Evolutionary conservation across 768 basidiomycete genomes (phyloP).

Genomic region (Serendipita sp.): DNA sequence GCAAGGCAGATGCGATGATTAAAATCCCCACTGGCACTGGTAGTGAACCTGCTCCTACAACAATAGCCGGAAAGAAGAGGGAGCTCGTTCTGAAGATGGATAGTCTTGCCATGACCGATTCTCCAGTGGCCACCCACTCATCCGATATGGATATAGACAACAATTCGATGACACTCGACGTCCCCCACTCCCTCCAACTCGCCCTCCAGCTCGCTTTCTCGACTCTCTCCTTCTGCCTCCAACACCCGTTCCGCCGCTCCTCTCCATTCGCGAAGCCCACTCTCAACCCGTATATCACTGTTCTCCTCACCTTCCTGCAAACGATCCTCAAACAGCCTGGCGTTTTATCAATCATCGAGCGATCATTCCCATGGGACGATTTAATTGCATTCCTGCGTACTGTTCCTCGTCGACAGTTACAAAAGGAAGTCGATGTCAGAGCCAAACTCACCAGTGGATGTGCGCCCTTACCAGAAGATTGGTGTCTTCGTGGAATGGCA

Average conservation of each 20-base stretch:
- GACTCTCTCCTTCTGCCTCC: slow-evolving; percentile 57
- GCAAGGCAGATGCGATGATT: slow-evolving; percentile 25
- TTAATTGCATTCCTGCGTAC: slow-evolving; percentile 48
- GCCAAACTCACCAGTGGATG: slow-evolving; percentile 44
- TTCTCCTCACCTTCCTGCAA: slow-evolving; percentile 76
- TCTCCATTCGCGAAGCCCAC: slow-evolving; percentile 38
- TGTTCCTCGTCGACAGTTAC: slow-evolving; percentile 37
- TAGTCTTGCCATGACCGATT: slow-evolving; percentile 15
- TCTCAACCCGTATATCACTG: slow-evolving; percentile 75
- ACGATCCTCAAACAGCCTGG: slow-evolving; percentile 52
- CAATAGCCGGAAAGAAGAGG: slow-evolving; percentile 12
- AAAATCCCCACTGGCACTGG: slow-evolving; percentile 3
- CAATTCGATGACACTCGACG: slow-evolving; percentile 19
- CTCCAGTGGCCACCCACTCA: slow-evolving; percentile 7
- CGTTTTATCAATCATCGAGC: slow-evolving; percentile 48
- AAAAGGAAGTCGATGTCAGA: slow-evolving; percentile 31
- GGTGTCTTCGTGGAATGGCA: slow-evolving; percentile 90
- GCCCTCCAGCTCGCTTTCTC: slow-evolving; percentile 66
- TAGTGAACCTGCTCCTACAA: slow-evolving; percentile 9
- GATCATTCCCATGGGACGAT: slow-evolving; percentile 69
- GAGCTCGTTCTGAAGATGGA: slow-evolving; percentile 20
- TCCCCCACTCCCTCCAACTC: slow-evolving; percentile 50
- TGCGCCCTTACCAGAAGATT: slow-evolving; percentile 75
- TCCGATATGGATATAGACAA: neutral
- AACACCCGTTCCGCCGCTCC: slow-evolving; percentile 41